Conservation (phyloP, 2,329 filamentous ascomycete genomes). For the Hypoxylon sp. region DNA sequence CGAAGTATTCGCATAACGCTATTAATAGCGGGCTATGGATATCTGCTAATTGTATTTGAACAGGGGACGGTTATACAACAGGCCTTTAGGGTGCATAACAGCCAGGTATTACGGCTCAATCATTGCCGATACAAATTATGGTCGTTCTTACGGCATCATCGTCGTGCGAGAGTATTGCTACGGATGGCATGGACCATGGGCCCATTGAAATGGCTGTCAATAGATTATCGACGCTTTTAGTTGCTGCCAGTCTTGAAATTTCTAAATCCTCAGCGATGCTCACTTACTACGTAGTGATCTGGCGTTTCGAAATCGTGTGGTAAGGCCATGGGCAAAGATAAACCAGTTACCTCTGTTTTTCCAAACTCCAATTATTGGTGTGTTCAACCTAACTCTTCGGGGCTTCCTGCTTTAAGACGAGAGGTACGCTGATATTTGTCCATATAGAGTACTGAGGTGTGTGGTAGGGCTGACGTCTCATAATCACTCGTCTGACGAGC, state of each 20-base stretch:
- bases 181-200: conserved; percentile 63
- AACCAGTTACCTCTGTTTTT: conserved; percentile 50
- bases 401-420: not conserved
- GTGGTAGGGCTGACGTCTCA: conserved; percentile 57
- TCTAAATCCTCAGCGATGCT: not conserved
- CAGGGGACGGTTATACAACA: too few species aligned
- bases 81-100: too few species aligned
- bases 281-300: conserved; percentile 17
- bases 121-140: conserved; percentile 57
- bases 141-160: conserved; percentile 58
- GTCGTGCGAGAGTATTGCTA: conserved; percentile 66
- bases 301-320: conserved; percentile 62
- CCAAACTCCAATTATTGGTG: conserved; percentile 52
- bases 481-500: conserved; percentile 57
- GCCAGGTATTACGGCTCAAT: conserved; percentile 60
- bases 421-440: not conserved
- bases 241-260: not conserved
- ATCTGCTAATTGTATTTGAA: too few species aligned
- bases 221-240: conserved; percentile 62
- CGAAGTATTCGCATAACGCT: too few species aligned
- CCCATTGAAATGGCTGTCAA: conserved; percentile 63
- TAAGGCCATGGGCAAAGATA: conserved; percentile 55
- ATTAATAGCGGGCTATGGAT: too few species aligned
- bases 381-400: not conserved
- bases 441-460: conserved; percentile 57